Evolutionary conservation across 371 early-diverging fungal genomes (phyloP), one percentile per base, ranked within the genome.

Genomic region (Mucor piriformis): DNA sequence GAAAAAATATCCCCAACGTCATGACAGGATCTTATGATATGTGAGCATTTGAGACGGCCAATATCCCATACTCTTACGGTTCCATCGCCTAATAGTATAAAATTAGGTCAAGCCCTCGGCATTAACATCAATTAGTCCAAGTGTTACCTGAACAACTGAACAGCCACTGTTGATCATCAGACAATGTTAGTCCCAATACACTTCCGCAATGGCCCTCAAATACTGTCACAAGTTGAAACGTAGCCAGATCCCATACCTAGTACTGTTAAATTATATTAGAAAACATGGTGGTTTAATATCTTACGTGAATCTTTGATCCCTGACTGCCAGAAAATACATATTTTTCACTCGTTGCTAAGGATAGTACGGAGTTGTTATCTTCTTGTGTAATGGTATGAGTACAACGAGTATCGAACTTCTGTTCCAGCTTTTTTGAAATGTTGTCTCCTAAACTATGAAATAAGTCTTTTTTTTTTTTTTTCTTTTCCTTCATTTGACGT

Each of bases 1-100:
- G 90, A 86, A 51, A 90, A 83, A 4, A 92, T 67, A 47, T 90
- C 90, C 12, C 92, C 92, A 2, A 90, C 87, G 59, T 91, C 87
- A 35, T 84, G 85, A 20, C 86, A 85, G 3, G 90, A 84, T 54
- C 85, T 85, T 23, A 92, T 77, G 4, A 86, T 70, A 48, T 85
- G 88, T 2, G 79, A 67, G 57, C 84, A 86, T 51, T 66, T 64
- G 29, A 91, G 67, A 13, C 72, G 79, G 33, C 74, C 73, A 10
- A 83, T 80, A 57, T 85, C 81, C 92, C 92, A 92, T 72, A 85
- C 83, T 54, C 89, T 75, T 38, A 91, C 82, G 0, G 83, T 87
- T 15, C 89, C 86, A 58, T 92, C 90, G 21, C 88, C 83, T 86
- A 66, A 16, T n/a, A n/a, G n/a, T n/a, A n/a, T n/a, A n/a, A n/a